These are phyloP conservation scores for Calonectria ilicicola DNA, from an alignment of 2,329 filamentous ascomycete genomes.

Conservation along the genomic window DNA sequence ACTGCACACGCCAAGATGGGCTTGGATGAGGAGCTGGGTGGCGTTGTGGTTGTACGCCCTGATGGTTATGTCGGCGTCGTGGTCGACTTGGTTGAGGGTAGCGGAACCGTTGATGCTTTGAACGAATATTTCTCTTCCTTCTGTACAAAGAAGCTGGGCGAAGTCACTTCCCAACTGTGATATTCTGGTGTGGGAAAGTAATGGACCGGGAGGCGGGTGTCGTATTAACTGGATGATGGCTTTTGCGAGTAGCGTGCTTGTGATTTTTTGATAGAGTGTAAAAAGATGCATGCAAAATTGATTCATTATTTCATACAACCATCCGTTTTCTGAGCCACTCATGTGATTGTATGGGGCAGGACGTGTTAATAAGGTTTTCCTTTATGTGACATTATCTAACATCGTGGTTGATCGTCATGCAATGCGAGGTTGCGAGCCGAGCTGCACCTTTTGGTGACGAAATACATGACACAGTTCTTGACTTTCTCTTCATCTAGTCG, in stretches of 20 bases:
- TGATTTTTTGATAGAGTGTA: background rate
- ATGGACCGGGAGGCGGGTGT: background rate
- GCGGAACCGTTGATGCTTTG: slow-evolving; percentile 82
- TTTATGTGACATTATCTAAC: background rate
- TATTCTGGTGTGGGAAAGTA: background rate
- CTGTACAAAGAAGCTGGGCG: slow-evolving; percentile 69
- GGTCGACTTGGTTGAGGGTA: slow-evolving; percentile 78
- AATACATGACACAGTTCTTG: no score
- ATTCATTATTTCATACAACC: background rate
- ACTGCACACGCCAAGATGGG: slow-evolving; percentile 91
- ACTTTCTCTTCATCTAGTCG: no score
- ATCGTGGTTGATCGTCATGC: background rate
- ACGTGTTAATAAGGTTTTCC: background rate
- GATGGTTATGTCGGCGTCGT: slow-evolving; percentile 90
- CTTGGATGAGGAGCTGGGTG: slow-evolving; percentile 77
- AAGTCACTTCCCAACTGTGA: slow-evolving; percentile 43
- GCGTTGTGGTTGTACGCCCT: slow-evolving; percentile 85
- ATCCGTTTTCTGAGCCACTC: background rate
- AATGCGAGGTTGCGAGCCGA: background rate
- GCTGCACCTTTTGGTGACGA: background rate
- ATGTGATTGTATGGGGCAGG: no score
- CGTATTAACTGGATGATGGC: background rate
- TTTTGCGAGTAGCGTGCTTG: slow-evolving; percentile 7
- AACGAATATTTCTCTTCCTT: slow-evolving; percentile 86
- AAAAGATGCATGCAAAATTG: background rate